Conservation (phyloP, 2,329 filamentous ascomycete genomes). For the Dactylellina cionopaga region DNA sequence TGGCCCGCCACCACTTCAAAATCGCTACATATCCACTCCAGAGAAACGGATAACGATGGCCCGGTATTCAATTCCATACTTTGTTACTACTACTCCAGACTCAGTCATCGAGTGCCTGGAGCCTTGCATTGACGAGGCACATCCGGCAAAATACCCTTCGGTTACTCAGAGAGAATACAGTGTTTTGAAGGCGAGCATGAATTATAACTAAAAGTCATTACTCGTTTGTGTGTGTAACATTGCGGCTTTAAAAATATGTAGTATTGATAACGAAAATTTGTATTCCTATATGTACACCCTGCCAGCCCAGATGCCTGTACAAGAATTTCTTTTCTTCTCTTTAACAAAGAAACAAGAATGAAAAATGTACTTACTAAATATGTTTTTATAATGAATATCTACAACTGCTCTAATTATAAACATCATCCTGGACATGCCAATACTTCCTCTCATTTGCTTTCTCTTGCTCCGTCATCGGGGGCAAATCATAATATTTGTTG, state of each 20-base stretch:
- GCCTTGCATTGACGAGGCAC: constrained; percentile 21
- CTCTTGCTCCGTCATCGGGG: constrained; percentile 93
- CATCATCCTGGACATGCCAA: constrained; percentile 86
- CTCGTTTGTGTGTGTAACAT: neutral
- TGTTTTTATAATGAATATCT: constrained; percentile 1
- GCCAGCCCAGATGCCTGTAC: constrained; percentile 11
- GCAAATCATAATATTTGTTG: constrained; percentile 88
- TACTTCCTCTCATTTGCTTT: constrained; percentile 96
- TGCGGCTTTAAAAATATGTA: neutral
- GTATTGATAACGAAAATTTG: constrained; percentile 2
- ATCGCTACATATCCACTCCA: constrained; percentile 59
- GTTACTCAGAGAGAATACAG: constrained; percentile 61
- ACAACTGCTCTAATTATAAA: constrained; percentile 33
- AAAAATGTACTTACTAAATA: constrained; percentile 42
- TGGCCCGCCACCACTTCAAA: constrained; percentile 60
- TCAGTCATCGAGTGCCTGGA: constrained; percentile 63
- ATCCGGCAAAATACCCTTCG: constrained; percentile 40
- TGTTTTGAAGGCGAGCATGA: constrained; percentile 59
- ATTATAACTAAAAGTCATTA: constrained; percentile 51
- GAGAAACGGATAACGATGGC: constrained; percentile 61
- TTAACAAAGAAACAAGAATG: constrained; percentile 19
- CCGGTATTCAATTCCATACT: constrained; percentile 66
- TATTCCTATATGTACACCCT: constrained; percentile 49
- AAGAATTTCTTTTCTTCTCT: constrained; percentile 18
- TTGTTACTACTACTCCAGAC: constrained; percentile 62